Percentiles rank a stretch among this genome's conserved stretches.
phyloP scores from a whole-genome alignment of 192 early-diverging fungal genomes.

The Dispira parvispora region DNA sequence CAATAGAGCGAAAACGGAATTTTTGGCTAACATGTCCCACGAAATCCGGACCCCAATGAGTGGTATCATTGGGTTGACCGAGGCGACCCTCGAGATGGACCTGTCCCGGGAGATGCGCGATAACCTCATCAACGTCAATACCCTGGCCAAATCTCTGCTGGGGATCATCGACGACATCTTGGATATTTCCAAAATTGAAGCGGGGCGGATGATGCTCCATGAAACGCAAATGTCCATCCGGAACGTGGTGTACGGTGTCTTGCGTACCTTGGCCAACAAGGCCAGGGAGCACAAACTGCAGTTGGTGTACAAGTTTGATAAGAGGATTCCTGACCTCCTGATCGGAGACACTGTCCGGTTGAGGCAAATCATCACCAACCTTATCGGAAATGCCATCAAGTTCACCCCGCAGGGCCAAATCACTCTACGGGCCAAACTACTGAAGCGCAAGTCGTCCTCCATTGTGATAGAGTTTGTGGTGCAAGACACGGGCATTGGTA shows the following conservation, averaged over 20 bases:
- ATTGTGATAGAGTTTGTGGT: slow-evolving; percentile 46
- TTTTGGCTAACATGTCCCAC: slow-evolving; percentile 72
- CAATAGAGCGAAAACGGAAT: slow-evolving; percentile 57
- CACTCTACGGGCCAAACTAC: slow-evolving; percentile 18
- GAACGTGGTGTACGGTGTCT: slow-evolving; percentile 41
- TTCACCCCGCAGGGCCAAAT: slow-evolving; percentile 59
- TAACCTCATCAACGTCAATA: slow-evolving; percentile 62
- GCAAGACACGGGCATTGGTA: slow-evolving; percentile 71
- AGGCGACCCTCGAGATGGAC: slow-evolving; percentile 58
- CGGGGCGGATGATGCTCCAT: slow-evolving; percentile 68
- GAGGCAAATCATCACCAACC: slow-evolving; percentile 64
- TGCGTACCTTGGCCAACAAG: slow-evolving; percentile 57
- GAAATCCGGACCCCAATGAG: slow-evolving; percentile 76
- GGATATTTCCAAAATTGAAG: slow-evolving; percentile 73
- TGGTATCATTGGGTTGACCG: slow-evolving; percentile 67
- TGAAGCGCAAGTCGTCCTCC: slow-evolving; percentile 12
- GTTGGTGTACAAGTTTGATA: slow-evolving; percentile 48
- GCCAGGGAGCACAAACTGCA: slow-evolving; percentile 60
- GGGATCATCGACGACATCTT: slow-evolving; percentile 72
- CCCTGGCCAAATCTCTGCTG: slow-evolving; percentile 53
- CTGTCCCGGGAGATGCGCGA: slow-evolving; percentile 67
- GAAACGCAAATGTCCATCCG: slow-evolving; percentile 53
- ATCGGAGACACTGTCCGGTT: slow-evolving; percentile 60
- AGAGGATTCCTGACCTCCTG: slow-evolving; percentile 47
- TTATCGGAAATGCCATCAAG: slow-evolving; percentile 71